These are phyloP conservation scores for Pseudocercospora macadamiae DNA, from an alignment of 2,329 filamentous ascomycete genomes.

Conservation along the genomic window DNA sequence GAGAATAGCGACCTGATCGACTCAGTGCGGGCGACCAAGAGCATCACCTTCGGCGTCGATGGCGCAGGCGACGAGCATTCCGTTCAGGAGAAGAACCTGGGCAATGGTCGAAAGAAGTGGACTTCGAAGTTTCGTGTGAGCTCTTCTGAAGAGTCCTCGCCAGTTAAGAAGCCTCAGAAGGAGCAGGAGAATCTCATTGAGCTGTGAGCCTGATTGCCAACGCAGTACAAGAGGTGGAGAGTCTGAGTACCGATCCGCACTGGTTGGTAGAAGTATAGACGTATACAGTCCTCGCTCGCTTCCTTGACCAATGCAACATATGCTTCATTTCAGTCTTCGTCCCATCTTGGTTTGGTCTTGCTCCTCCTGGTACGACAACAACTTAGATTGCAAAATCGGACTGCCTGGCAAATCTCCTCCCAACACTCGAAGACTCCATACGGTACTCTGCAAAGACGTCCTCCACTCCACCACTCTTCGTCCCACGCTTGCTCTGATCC, in stretches of 20 bases:
- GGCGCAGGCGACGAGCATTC: constrained; percentile 7
- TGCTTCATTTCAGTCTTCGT: too few species aligned
- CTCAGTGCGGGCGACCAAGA: constrained; percentile 4
- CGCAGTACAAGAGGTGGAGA: too few species aligned
- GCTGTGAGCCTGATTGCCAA: too few species aligned
- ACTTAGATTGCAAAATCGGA: not conserved
- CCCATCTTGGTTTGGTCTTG: too few species aligned
- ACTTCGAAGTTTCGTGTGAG: constrained; percentile 1
- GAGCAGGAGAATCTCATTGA: too few species aligned
- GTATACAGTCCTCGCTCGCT: too few species aligned
- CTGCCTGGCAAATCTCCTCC: not conserved
- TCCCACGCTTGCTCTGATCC: constrained; percentile 11
- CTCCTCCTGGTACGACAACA: too few species aligned
- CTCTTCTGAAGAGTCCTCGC: not conserved
- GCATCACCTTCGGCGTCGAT: constrained; percentile 4
- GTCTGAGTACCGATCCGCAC: too few species aligned
- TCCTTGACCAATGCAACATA: too few species aligned
- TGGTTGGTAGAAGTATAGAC: too few species aligned
- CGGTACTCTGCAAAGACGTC: constrained; percentile 14
- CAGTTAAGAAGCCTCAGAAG: not conserved
- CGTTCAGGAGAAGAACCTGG: not conserved
- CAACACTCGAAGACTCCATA: not conserved
- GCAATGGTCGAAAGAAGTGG: constrained; percentile 13
- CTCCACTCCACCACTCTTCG: constrained; percentile 6
- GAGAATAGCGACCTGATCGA: not conserved